Percentiles rank a stretch among this genome's conserved stretches.
Evolutionary conservation across 2,329 filamentous ascomycete species (phyloP).

Genomic region (Ascochyta koolunga): DNA sequence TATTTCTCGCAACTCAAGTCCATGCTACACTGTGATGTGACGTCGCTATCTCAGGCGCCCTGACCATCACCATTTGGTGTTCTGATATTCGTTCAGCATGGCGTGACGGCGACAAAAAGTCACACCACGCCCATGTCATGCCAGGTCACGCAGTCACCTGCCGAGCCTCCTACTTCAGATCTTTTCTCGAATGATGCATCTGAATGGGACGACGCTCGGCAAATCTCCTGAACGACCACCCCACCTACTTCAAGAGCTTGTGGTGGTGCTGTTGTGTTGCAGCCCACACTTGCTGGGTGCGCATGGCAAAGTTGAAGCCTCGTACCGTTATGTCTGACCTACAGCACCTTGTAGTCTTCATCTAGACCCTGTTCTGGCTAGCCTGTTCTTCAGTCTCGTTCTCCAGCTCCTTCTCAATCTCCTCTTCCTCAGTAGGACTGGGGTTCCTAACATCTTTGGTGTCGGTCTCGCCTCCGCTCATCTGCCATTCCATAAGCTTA

Average conservation of each 20-base stretch:
- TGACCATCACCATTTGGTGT: conserved; percentile 14
- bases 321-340: background rate
- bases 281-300: background rate
- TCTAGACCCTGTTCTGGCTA: conserved; percentile 24
- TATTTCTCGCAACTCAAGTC: background rate
- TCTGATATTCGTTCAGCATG: conserved; percentile 9
- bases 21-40: conserved; percentile 15
- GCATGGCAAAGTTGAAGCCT: background rate
- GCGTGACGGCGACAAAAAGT: conserved; percentile 14
- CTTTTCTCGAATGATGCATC: background rate
- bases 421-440: conserved; percentile 55
- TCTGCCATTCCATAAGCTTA: conserved; percentile 98
- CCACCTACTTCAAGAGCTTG: background rate
- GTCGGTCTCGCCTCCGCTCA: conserved; percentile 76
- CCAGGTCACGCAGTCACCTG: conserved; percentile 2
- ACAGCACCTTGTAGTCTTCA: background rate
- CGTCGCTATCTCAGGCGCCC: conserved; percentile 7
- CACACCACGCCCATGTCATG: conserved; percentile 21
- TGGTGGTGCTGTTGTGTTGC: background rate
- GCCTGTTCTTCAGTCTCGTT: conserved; percentile 46
- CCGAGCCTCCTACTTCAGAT: background rate
- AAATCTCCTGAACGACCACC: background rate
- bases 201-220: background rate
- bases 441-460: conserved; percentile 35
- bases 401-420: conserved; percentile 55